Evolutionary conservation across 176 grass and related monocot species (phyloP).

Genomic region (Phoenix dactylifera): DNA sequence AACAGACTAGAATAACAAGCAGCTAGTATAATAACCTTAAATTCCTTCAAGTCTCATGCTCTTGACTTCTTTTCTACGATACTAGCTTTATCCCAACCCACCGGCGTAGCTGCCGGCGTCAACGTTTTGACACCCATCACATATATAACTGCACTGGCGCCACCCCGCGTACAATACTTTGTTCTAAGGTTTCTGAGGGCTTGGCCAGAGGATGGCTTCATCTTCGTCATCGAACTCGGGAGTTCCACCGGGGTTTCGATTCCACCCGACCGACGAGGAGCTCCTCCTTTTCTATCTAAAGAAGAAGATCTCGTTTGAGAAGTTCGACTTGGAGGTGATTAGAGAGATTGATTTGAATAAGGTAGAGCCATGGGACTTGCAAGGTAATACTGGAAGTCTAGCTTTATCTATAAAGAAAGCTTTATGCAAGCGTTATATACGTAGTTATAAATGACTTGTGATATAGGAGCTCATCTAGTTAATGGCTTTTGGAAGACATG

Average conservation of each 20-base stretch:
- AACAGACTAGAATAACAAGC: slow-evolving; percentile 44
- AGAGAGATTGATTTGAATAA: slow-evolving; percentile 91
- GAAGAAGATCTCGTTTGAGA: slow-evolving; percentile 91
- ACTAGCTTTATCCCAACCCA: slow-evolving; percentile 54
- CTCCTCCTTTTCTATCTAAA: slow-evolving; percentile 93
- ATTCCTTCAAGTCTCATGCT: slow-evolving; percentile 31
- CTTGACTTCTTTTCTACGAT: slow-evolving; percentile 66
- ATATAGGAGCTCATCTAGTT: no score
- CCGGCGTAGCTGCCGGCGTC: slow-evolving; percentile 91
- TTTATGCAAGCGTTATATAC: no score
- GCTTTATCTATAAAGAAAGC: no score
- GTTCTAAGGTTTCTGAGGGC: not conserved
- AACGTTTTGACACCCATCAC: slow-evolving; percentile 34
- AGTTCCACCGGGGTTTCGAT: slow-evolving; percentile 93
- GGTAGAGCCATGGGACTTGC: slow-evolving; percentile 96
- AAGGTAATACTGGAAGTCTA: slow-evolving; percentile 35
- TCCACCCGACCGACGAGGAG: slow-evolving; percentile 97
- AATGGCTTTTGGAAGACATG: no score
- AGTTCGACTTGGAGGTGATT: slow-evolving; percentile 96
- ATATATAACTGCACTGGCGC: slow-evolving; percentile 4
- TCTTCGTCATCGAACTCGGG: slow-evolving; percentile 59
- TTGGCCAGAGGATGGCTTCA: slow-evolving; percentile 23
- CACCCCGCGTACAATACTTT: not conserved
- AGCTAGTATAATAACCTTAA: slow-evolving; percentile 12
- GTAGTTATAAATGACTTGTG: no score